Evolutionary conservation across 495 filamentous ascomycete species (phyloP), one percentile per base, ranked within the genome.

Genomic region (Trichocladium antarcticum): DNA sequence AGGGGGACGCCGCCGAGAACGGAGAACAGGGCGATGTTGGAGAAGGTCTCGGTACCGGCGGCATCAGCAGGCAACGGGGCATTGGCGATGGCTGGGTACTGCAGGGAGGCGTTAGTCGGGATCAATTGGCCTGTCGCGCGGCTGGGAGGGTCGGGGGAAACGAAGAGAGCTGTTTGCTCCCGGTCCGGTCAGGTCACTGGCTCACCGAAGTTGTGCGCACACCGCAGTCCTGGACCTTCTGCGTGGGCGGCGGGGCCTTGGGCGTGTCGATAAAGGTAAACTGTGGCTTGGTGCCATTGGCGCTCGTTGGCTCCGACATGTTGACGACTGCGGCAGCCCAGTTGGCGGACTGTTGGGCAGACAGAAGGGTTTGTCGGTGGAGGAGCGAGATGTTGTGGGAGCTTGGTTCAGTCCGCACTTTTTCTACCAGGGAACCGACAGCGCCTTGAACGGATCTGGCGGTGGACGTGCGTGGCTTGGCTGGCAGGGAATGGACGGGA

Each of bases 211-310:
- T 89, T 14, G 79, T 81, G 55, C 72, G 70, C 29, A 92, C 84
- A 61, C 87, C 86, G 63, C 80, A 87, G 35, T 84, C 77, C 50
- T 81, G 72, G 42, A 69, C 67, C 67, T 73, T 74, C 67, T 74
- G 60, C 62, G 78, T 69, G 59, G 73, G 63, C 45, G 80, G 62
- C 51, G 74, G 70, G 45, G 77, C 76, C 54, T 79, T 75, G 10
- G 86, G 86, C 63, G 86, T 93, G 58, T 84, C 71, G 62, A 90
- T 78, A 62, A 84, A 89, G 61, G 86, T 79, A 62, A 88, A 82
- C 56, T 81, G 74, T 50, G 69, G 65, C 65, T 74, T 70, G 56
- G 64, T 72, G 60, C 66, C 72, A 47, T 70, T 71, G 62, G 68
- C 69, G 57, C 63, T 70, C 31, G 64, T 57, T 50, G 68, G 57